Conservation (phyloP, 805 yeast genomes). For the Candida takata region DNA sequence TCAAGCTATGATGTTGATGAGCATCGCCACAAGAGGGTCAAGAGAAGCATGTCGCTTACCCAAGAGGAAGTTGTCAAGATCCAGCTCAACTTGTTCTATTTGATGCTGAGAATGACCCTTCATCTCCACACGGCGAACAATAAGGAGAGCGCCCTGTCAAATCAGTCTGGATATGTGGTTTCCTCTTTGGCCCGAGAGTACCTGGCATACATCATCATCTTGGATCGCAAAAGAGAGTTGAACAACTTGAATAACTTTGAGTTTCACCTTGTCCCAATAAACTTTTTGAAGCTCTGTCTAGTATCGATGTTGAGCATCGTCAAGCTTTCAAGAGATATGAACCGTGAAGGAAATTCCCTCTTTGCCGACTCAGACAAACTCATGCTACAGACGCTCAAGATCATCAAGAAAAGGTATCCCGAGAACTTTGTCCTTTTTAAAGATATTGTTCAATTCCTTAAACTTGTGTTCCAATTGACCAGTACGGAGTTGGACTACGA, state of each 20-base stretch:
- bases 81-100: slow-evolving; percentile 22
- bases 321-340: slow-evolving; percentile 9
- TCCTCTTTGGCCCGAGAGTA: slow-evolving; percentile 11
- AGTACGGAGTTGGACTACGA: slow-evolving; percentile 10
- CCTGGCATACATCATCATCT: slow-evolving; percentile 13
- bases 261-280: slow-evolving; percentile 23
- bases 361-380: slow-evolving; percentile 14
- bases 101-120: slow-evolving; percentile 7
- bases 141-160: slow-evolving; percentile 4
- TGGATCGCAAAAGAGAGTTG: slow-evolving; percentile 16
- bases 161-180: slow-evolving; percentile 12
- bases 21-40: slow-evolving; percentile 10
- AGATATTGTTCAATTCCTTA: slow-evolving; percentile 7
- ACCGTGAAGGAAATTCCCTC: slow-evolving; percentile 3
- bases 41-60: slow-evolving; percentile 9
- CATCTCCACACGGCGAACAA: slow-evolving; percentile 7
- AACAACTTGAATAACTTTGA: slow-evolving; percentile 22
- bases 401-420: slow-evolving; percentile 22
- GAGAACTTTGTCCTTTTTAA: slow-evolving; percentile 22
- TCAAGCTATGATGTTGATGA: slow-evolving; percentile 9
- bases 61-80: slow-evolving; percentile 16
- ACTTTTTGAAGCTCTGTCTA: slow-evolving; percentile 20
- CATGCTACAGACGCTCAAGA: slow-evolving; percentile 10
- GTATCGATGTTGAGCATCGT: slow-evolving; percentile 16
- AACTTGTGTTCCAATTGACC: slow-evolving; percentile 3